phyloP scores from a whole-genome alignment of 164 flowering plant genomes.

The Chimonanthus salicifolius region DNA sequence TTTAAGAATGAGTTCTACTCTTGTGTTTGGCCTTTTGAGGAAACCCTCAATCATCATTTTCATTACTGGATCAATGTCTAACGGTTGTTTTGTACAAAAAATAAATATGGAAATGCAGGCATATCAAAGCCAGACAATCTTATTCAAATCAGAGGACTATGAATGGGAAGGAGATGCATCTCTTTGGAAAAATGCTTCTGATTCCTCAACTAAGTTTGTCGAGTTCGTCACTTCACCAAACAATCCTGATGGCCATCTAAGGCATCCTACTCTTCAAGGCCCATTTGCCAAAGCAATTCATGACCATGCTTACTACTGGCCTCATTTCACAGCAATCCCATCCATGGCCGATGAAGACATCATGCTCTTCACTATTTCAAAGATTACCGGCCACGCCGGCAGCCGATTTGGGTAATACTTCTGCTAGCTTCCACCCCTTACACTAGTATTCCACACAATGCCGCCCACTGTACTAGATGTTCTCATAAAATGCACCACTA shows the following conservation, averaged over 20 bases:
- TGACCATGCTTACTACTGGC: slow-evolving; percentile 78
- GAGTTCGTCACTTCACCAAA: slow-evolving; percentile 80
- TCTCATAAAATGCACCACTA: too few relatives aligned
- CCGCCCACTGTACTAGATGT: too few relatives aligned
- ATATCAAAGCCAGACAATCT: slow-evolving; percentile 36
- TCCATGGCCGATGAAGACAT: slow-evolving; percentile 50
- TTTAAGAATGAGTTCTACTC: too few relatives aligned
- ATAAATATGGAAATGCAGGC: slow-evolving; percentile 15
- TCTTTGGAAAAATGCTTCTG: slow-evolving; percentile 26
- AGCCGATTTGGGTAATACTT: slow-evolving; percentile 56
- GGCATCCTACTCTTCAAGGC: slow-evolving; percentile 35
- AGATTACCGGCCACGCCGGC: slow-evolving; percentile 80
- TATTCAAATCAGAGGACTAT: slow-evolving; percentile 27
- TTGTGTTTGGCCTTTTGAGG: too few relatives aligned
- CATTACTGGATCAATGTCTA: neutral
- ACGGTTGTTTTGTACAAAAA: neutral
- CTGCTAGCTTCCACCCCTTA: neutral
- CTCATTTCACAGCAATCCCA: slow-evolving; percentile 64
- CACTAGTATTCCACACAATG: neutral
- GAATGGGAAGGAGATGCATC: slow-evolving; percentile 45
- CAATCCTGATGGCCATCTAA: slow-evolving; percentile 64
- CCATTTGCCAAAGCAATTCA: slow-evolving; percentile 32
- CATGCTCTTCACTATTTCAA: slow-evolving; percentile 67
- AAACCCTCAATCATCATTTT: too few relatives aligned
- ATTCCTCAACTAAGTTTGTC: slow-evolving; percentile 19